Conservation (phyloP, 768 basidiomycete species). For the Boletus tylopilopsis region DNA sequence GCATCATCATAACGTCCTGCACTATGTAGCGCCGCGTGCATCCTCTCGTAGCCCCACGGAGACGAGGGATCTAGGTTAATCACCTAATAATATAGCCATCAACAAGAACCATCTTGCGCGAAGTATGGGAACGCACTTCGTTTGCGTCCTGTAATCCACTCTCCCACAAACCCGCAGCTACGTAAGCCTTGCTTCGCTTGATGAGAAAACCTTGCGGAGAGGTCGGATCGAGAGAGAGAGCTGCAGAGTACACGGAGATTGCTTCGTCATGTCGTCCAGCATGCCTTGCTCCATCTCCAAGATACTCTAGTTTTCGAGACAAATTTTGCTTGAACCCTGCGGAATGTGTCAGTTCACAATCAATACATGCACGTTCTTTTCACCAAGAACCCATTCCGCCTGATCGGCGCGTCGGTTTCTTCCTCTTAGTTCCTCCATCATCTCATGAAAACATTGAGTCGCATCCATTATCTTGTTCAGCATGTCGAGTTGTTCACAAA, state of each 20-base stretch:
- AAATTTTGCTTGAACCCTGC: neutral
- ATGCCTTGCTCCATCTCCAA: neutral
- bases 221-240: neutral
- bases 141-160: constrained; percentile 4
- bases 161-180: neutral
- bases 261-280: neutral
- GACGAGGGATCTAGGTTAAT: neutral
- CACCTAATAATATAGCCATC: neutral
- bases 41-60: neutral
- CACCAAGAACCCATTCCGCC: neutral
- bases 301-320: neutral
- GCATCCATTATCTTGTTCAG: neutral
- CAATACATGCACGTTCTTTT: neutral
- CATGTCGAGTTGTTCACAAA: neutral
- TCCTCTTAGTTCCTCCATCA: neutral
- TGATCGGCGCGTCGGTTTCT: neutral
- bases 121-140: neutral
- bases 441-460: neutral
- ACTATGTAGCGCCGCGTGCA: neutral
- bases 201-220: neutral
- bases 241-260: neutral
- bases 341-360: neutral
- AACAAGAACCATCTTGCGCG: neutral
- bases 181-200: constrained; percentile 9
- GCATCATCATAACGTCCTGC: neutral